phyloP scores from a whole-genome alignment of 768 basidiomycete genomes.

The Chalciporus chontae region DNA sequence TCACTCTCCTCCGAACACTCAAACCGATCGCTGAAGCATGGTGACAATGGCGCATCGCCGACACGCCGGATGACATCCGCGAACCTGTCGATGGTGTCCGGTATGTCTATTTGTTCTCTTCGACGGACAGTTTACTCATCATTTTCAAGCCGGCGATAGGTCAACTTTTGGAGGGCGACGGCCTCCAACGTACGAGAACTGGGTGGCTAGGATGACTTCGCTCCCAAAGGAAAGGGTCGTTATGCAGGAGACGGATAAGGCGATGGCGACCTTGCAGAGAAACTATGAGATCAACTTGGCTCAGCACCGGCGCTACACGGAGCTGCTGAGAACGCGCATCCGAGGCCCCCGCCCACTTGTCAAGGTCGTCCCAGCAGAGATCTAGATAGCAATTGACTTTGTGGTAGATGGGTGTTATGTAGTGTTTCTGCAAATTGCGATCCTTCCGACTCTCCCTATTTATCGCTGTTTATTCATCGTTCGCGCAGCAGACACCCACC shows the following conservation, averaged over 20 bases:
- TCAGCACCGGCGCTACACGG: neutral
- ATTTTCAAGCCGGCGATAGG: neutral
- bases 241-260: neutral
- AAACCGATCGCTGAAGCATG: conserved; percentile 5
- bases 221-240: neutral
- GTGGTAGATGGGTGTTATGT: neutral
- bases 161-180: neutral
- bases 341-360: conserved; percentile 9
- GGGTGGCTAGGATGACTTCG: neutral
- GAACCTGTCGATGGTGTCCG: conserved; percentile 2
- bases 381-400: neutral
- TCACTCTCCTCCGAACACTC: conserved; percentile 10
- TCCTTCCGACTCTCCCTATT: neutral
- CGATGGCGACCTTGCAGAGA: neutral
- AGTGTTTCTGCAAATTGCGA: too few relatives aligned
- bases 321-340: neutral
- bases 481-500: neutral
- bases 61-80: conserved; percentile 5
- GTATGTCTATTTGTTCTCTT: neutral
- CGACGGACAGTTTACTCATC: neutral
- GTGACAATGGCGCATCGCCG: conserved; percentile 5
- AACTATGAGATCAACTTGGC: neutral
- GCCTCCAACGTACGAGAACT: neutral
- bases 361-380: neutral
- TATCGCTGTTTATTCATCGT: conserved; percentile 3